These are phyloP conservation scores for Cupressus sempervirens DNA, from an alignment of 75 land plant genomes.

Conservation along the genomic window DNA sequence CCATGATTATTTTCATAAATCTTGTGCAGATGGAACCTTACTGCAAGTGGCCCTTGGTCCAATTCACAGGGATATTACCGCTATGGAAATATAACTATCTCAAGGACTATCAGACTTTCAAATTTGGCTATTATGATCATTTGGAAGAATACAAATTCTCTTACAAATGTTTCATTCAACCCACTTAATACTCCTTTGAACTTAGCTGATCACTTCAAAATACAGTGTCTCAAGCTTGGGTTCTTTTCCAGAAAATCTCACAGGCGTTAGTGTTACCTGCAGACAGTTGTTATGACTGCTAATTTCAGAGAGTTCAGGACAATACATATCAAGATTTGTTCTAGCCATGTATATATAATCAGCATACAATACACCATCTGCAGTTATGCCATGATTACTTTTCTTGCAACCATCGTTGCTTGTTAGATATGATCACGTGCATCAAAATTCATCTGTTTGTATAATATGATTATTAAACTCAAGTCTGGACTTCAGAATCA, in stretches of 20 bases:
- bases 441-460: too few species aligned
- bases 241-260: slow-evolving; percentile 61
- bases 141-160: slow-evolving; percentile 74
- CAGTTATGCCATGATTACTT: too few species aligned
- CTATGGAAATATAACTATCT: slow-evolving; percentile 63
- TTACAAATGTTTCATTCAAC: slow-evolving; percentile 68
- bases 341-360: too few species aligned
- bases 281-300: slow-evolving; percentile 59
- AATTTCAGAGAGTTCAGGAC: slow-evolving; percentile 26
- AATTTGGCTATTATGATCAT: slow-evolving; percentile 53
- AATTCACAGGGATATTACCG: slow-evolving; percentile 94
- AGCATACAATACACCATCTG: too few species aligned
- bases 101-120: slow-evolving; percentile 55
- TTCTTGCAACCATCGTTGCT: too few species aligned
- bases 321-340: too few species aligned
- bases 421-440: too few species aligned
- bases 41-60: slow-evolving; percentile 84
- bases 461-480: too few species aligned
- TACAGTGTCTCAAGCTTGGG: slow-evolving; percentile 58
- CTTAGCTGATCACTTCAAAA: slow-evolving; percentile 74
- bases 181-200: slow-evolving; percentile 72
- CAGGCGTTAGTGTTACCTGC: slow-evolving; percentile 32
- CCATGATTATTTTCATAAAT: neutral
- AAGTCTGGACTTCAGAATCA: too few species aligned
- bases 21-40: slow-evolving; percentile 65